These are phyloP conservation scores for Haplographium delicatum DNA, from an alignment of 495 filamentous ascomycete species.

Conservation along the genomic window DNA sequence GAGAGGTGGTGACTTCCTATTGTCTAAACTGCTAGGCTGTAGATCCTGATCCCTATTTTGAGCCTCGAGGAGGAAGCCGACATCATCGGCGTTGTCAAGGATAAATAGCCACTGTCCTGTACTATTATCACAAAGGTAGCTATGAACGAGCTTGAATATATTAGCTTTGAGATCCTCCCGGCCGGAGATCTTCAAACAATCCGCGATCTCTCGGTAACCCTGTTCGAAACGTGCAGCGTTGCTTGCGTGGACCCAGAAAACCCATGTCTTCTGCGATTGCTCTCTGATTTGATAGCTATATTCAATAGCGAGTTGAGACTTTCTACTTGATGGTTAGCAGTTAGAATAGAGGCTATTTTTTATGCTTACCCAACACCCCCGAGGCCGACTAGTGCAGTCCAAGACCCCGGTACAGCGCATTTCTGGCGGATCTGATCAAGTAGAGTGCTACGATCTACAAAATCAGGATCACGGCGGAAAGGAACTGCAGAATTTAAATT, in stretches of 20 bases:
- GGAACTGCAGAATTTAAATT: too few relatives aligned
- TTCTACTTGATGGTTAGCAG: conserved; percentile 20
- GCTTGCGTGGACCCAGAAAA: conserved; percentile 47
- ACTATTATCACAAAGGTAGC: conserved; percentile 32
- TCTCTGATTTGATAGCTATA: conserved; percentile 32
- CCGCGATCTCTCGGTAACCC: conserved; percentile 35
- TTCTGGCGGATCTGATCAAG: conserved; percentile 28
- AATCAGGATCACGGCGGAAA: too few relatives aligned
- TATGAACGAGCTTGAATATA: conserved; percentile 34
- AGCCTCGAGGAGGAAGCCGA: conserved; percentile 23
- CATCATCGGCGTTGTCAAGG: conserved; percentile 40
- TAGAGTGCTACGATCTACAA: too few relatives aligned
- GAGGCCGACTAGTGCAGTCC: conserved; percentile 26
- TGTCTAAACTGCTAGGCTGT: conserved; percentile 14
- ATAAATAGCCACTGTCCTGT: conserved; percentile 38
- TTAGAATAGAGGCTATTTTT: conserved; percentile 1
- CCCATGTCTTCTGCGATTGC: conserved; percentile 36
- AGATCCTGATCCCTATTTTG: conserved; percentile 14
- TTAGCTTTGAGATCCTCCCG: conserved; percentile 35
- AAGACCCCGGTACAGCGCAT: conserved; percentile 23
- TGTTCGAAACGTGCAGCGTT: conserved; percentile 35
- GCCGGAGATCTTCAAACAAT: conserved; percentile 30
- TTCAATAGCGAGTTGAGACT: conserved; percentile 28
- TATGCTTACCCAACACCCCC: conserved; percentile 24
- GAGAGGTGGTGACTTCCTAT: conserved; percentile 9